Base-by-base conservation (phyloP, 805 yeast species). In the Suhomyces faveliae region DNA sequence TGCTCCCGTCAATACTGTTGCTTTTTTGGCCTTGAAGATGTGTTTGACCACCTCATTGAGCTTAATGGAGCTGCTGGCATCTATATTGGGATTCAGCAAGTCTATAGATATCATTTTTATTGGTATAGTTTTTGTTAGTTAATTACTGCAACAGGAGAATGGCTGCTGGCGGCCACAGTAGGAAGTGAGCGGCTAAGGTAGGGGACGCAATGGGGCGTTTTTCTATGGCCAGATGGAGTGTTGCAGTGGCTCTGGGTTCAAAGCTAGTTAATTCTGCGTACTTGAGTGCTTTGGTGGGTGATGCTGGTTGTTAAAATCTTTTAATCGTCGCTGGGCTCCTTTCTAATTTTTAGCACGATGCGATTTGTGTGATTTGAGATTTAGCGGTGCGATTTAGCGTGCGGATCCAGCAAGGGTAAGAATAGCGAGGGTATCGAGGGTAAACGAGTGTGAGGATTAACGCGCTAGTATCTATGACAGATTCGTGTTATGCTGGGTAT, bases 1-100 rank as follows among this genome's bases (percentile, higher is more conserved):
- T 2, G 99, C 99, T 6, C 99, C 98, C 0, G 97, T 90, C 46
- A 91, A 71, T 3, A 87, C 76, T 17, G 86, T 74, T n/a, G 84
- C 70, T 57, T 77, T 81, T 46, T 77, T 79, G 24, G 91, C 74
- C 54, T 84, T 73, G 51, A 64, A 65, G 1, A 82, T 68, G 33
- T 58, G 44, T 55, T 70, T 72, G 45, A 74, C 67, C 19, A 79
- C 71, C 45, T 67, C 67, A 47, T 64, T 67, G 35, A 73, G 57
- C 38, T 62, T 61, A 24, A 73, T 71, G 33, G 66, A 51, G 15
- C 59, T 39, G 9, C 43, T 45, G 4, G 42, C 38, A 19, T 42
- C 33, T 11, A 37, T 40, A 38, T 40, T 35, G 24, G 40, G 30
- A 25, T 33, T 13, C 12, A 30, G 43, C 35, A 52, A 45, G 40